Evolutionary conservation across 495 filamentous ascomycete species (phyloP).

Genomic region (Hypoxylon fuscum): DNA sequence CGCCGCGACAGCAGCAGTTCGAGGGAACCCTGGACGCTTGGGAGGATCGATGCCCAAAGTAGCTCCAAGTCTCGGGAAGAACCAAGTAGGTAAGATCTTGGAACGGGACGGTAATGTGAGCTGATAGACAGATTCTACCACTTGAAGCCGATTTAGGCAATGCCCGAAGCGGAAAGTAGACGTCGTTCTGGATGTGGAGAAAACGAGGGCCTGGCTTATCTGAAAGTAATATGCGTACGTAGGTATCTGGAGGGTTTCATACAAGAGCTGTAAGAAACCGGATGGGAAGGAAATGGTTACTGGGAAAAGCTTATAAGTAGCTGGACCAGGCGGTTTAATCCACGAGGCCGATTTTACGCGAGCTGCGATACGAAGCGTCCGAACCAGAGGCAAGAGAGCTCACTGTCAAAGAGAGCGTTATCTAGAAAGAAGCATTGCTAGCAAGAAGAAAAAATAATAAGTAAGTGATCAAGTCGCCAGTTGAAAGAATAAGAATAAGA

Average conservation of each 20-base stretch:
- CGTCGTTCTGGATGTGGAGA: slow-evolving; percentile 46
- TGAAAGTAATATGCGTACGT: slow-evolving; percentile 43
- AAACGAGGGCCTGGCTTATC: slow-evolving; percentile 44
- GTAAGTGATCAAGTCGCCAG: slow-evolving; percentile 16
- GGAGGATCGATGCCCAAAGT: slow-evolving; percentile 41
- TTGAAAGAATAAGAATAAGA: slow-evolving; percentile 29
- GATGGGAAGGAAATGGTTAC: slow-evolving; percentile 27
- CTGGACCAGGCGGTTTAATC: slow-evolving; percentile 16
- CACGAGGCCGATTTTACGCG: slow-evolving; percentile 23
- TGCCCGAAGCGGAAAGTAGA: slow-evolving; percentile 48
- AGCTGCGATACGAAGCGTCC: slow-evolving; percentile 18
- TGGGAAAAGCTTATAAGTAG: slow-evolving; percentile 19
- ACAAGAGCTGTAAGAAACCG: slow-evolving; percentile 30
- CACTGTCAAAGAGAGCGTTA: slow-evolving; percentile 37
- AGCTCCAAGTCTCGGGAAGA: slow-evolving; percentile 39
- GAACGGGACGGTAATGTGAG: slow-evolving; percentile 45
- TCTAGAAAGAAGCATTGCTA: slow-evolving; percentile 17
- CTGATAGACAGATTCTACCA: slow-evolving; percentile 42
- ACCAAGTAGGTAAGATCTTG: slow-evolving; percentile 44
- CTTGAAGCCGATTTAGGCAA: slow-evolving; percentile 49
- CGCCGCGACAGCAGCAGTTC: slow-evolving; percentile 45
- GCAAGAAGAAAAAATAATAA: slow-evolving; percentile 3
- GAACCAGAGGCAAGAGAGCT: slow-evolving; percentile 26
- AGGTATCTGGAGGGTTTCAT: slow-evolving; percentile 33
- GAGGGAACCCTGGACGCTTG: slow-evolving; percentile 36